phyloP scores from a whole-genome alignment of 768 basidiomycete species.

The Lentinula detonsa region DNA sequence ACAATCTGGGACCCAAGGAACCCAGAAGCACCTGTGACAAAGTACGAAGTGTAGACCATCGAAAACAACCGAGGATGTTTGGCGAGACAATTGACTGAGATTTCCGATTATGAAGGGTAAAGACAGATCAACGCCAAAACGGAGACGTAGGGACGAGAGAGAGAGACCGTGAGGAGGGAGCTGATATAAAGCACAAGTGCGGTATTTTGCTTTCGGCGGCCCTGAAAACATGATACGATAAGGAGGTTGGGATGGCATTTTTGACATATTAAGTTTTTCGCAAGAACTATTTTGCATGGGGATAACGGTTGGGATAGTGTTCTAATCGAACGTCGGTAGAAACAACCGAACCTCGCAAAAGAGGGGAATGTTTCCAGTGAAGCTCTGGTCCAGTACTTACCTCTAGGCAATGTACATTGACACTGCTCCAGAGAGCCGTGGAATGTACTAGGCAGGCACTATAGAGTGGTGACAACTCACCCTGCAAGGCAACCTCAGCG shows the following conservation, averaged over 20 bases:
- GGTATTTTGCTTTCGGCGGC: not conserved
- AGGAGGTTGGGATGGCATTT: not conserved
- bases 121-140: not conserved
- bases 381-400: too few species aligned
- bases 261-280: not conserved
- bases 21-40: conserved; percentile 2
- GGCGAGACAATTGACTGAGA: not conserved
- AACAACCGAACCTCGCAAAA: not conserved
- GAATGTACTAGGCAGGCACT: too few species aligned
- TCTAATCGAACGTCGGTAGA: not conserved
- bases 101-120: not conserved
- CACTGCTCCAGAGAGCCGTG: too few species aligned
- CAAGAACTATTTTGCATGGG: not conserved
- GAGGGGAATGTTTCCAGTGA: too few species aligned
- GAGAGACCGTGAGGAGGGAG: not conserved
- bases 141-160: not conserved
- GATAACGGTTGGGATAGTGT: not conserved
- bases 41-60: not conserved
- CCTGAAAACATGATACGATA: not conserved
- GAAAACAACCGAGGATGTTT: not conserved
- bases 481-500: too few species aligned
- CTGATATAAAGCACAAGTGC: not conserved
- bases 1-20: not conserved
- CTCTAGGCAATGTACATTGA: too few species aligned
- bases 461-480: too few species aligned